Base-by-base conservation (phyloP, 1,139 yeast species). In the Debaryomyces sp. region DNA sequence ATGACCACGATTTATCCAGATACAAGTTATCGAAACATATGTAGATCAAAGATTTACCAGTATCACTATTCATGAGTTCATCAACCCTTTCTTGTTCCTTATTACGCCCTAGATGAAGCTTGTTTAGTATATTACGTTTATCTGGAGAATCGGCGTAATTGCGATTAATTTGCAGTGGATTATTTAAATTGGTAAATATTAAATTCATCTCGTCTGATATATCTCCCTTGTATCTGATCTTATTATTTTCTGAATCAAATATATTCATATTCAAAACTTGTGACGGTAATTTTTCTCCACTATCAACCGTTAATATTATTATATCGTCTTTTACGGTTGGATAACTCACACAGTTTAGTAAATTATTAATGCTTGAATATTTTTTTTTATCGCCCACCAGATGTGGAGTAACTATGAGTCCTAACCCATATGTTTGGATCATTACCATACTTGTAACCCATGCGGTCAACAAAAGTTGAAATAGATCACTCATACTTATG, bases 1-100 rank as follows among this genome's bases (percentile, higher is more conserved):
- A 76, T 21, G 77, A 67, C 80, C 80, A 76, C 12, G 77, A 71
- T 53, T 69, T 69, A 55, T 76, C 81, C 44, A 59, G 59, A 57
- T 68, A 75, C 32, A 75, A 49, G 53, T 76, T 76, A 57, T 76
- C 79, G 56, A 75, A 75, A 55, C 81, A 76, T 24, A 76, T 61
- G 52, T 72, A 66, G 18, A 75, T 64, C 35, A 63, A 56, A 4
- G 73, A 68, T 45, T 63, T 63, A 6, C 70, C 74, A 29, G 58
- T 53, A 45, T 59, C 58, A 36, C 61, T 57, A 38, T 60, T 55
- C 47, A 67, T 51, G 6, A 62, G 46, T 35, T 63, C 60, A 9
- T 57, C 46, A 22, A 53, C 52, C 41, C 54, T 23, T 46, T 50
- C 41, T 41, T 39, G 17, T 43, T 32, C 26, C 17, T 35, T 35